These are phyloP conservation scores for Simplicillium sp. DNA, from an alignment of 2,329 filamentous ascomycete genomes.

Conservation along the genomic window DNA sequence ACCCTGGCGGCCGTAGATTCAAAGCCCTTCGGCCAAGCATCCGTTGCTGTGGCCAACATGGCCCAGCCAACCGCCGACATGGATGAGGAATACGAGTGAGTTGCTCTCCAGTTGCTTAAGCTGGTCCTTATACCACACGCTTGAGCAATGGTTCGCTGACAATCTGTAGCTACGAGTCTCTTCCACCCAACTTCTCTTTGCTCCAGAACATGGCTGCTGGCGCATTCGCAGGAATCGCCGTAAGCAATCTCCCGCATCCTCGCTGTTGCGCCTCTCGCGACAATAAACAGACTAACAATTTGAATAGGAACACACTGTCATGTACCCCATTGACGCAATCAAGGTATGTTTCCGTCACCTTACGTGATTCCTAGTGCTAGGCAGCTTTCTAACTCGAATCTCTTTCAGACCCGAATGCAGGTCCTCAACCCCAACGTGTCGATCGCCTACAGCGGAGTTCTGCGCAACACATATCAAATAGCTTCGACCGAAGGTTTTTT, in stretches of 20 bases:
- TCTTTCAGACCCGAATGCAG: conserved; percentile 88
- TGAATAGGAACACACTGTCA: conserved; percentile 85
- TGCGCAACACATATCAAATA: conserved; percentile 88
- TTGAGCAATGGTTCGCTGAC: conserved; percentile 1
- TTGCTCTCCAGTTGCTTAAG: conserved; percentile 10
- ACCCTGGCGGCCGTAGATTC: conserved; percentile 55
- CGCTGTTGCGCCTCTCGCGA: not conserved
- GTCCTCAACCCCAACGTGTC: conserved; percentile 76
- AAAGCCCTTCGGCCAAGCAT: conserved; percentile 51
- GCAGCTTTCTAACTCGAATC: conserved; percentile 11
- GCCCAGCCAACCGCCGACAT: conserved; percentile 57
- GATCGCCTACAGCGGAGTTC: conserved; percentile 79
- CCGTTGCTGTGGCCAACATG: conserved; percentile 60
- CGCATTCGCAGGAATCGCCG: conserved; percentile 92
- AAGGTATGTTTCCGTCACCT: conserved; percentile 53
- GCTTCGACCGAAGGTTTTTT: conserved; percentile 80
- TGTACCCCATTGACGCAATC: conserved; percentile 97
- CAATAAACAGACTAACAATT: conserved; percentile 11
- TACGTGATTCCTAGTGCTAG: not conserved
- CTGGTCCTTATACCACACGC: not conserved
- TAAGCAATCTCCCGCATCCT: conserved; percentile 33
- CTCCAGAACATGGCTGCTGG: conserved; percentile 92
- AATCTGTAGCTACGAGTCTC: conserved; percentile 68
- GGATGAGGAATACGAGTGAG: conserved; percentile 59
- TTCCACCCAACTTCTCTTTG: conserved; percentile 90